A percentile compares a stretch with the other conserved stretches of the same genome.
These are phyloP conservation scores for Lactuca saligna DNA, from an alignment of 129 eudicot species.

Conservation along the genomic window DNA sequence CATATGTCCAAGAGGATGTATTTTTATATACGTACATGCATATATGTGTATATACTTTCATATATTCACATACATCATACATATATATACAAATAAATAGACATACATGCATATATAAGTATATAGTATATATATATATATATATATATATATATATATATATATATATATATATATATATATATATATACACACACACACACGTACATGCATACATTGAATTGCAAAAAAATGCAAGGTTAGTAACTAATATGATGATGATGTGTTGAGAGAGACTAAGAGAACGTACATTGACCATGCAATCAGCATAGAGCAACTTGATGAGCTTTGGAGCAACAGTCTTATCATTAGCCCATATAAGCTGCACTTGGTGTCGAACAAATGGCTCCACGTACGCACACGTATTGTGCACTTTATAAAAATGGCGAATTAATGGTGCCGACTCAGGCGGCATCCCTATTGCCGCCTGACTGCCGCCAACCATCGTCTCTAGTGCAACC, in stretches of 20 bases:
- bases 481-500: conserved; percentile 33
- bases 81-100: neutral
- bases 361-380: conserved; percentile 60
- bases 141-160: no score
- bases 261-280: neutral
- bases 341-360: conserved; percentile 40
- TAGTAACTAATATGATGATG: neutral
- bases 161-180: no score
- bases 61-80: neutral
- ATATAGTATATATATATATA: no score
- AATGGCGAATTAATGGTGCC: conserved; percentile 47
- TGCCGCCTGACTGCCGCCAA: conserved; percentile 46
- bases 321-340: conserved; percentile 70
- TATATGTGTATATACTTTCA: no score
- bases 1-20: neutral
- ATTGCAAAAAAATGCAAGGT: neutral
- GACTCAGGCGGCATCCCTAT: conserved; percentile 56
- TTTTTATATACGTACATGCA: no score
- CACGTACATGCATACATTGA: neutral
- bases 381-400: conserved; percentile 66
- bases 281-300: conserved; percentile 77
- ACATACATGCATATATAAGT: neutral
- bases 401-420: conserved; percentile 70
- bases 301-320: conserved; percentile 79
- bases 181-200: no score